Base-by-base conservation (phyloP, 208 protist species). In the Blechomonas ayalai region DNA sequence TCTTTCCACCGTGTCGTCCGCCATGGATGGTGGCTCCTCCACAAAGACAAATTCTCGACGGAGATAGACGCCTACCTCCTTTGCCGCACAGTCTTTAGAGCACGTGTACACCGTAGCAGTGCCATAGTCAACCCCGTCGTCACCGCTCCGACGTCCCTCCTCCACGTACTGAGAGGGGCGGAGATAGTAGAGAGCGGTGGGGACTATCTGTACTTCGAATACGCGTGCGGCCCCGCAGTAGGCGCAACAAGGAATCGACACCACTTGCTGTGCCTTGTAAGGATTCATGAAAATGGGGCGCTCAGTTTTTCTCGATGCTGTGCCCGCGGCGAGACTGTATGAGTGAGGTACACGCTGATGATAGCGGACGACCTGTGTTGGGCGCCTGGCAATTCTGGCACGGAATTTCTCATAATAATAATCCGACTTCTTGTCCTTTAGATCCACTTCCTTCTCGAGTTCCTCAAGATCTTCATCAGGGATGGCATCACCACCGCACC, bases 201-300 rank as follows among this genome's bases (percentile, higher is more conserved):
- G 83, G 67, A 92, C 79, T 38, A 92, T 57, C 59, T 92, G 83
- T 52, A 92, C 35, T 60, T 92, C 83, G 28, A 74, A 61, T n/a
- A 64, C 62, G 28, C 72, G 73, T 20, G 73, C 63, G 6, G 70
- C 65, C 12, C 78, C 78, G 68, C 83, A 92, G 22, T 25, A 33
- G 1, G 52, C 32, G 50, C 83, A 92, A 13, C 72, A 44, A 13
- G 76, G 77, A 13, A 84, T 59, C 18, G 62, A 56, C 23, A 67
- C 18, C 35, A 63, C 61, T 40, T 51, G 44, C 18, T 62, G 54
- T 35, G 88, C 67, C 46, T 70, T 73, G 19, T 55, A 35, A 3
- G 73, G 73, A 47, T 88, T 79, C 79, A 92, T 92, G 36, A 87
- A 89, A 32, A 92, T 41, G 7, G 83, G 83, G 23, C 37, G 53